Evolutionary conservation across 2,329 filamentous ascomycete species (phyloP), one percentile per base, ranked within the genome.

Genomic region (Microthyrium microscopicum): DNA sequence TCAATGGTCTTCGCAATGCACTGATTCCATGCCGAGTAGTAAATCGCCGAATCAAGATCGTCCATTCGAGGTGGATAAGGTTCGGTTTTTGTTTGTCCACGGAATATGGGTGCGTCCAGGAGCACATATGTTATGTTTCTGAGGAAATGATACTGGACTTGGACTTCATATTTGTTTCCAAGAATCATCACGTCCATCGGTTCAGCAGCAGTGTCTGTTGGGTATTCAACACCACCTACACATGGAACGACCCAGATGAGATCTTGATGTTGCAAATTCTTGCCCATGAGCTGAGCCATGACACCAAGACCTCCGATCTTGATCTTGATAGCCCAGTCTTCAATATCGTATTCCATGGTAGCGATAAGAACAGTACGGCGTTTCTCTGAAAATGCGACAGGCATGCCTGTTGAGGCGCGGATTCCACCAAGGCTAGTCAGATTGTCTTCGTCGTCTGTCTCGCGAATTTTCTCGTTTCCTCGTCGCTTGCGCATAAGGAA

Each of bases 341-440:
- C 69, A 39, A 78, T 77, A 40, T 77, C 71, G 51, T 78, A 78
- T 49, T 78, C 73, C 69, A 78, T 76, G 5, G 73, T 77, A 9
- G 71, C 73, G 34, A 78, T 74, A 16, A 78, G 60, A 2, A 76
- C 66, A 20, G 64, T 75, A n/a, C 68, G 57, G 5, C 44, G 41
- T 11, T 32, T 36, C 15, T 28, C 58, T 39, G 22, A 42, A 46
- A 15, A 57, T 50, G n/a, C 43, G 41, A 26, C 45, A 13, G 21
- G 20, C 11, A 22, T 22, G 4, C 20, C 18, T 8, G 29, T 22
- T 5, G 25, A 31, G 8, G 29, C 20, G 9, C 21, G 21, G 29
- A 22, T 22, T 3, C 17, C 8, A 13, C 25, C 29, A 20, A 31
- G 17, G 9, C n/a, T 31, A 16, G 29, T 31, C 29, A 31, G 20